Conservation (phyloP, 1,284 basidiomycete genomes). For the Rhodotorula sp. region DNA sequence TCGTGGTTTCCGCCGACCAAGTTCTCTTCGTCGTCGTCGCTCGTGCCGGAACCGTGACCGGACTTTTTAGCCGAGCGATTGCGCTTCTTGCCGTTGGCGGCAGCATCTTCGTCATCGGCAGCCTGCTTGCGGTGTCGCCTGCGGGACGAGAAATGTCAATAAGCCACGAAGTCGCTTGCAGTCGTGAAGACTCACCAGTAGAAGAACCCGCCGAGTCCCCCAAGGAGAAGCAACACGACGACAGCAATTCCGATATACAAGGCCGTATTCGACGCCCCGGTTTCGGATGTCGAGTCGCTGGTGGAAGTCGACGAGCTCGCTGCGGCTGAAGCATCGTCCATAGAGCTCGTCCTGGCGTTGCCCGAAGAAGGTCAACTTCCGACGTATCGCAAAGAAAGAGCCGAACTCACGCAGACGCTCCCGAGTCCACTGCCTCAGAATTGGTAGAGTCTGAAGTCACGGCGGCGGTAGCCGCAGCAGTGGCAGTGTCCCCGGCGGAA, state of each 20-base stretch:
- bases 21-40: slow-evolving; percentile 10
- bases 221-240: slow-evolving; percentile 9
- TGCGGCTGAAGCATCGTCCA: neutral
- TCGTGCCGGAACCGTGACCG: neutral
- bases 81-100: neutral
- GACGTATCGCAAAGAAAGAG: too few relatives aligned
- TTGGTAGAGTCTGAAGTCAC: neutral
- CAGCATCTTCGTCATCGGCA: neutral
- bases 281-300: neutral
- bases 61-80: neutral
- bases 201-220: neutral
- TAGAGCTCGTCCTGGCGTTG: neutral
- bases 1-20: slow-evolving; percentile 6
- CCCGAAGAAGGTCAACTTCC: too few relatives aligned
- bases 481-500: neutral
- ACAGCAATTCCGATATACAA: neutral
- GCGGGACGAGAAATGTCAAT: neutral
- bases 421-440: neutral
- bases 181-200: slow-evolving; percentile 5
- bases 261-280: neutral
- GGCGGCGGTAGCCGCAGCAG: neutral
- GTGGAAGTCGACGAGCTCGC: neutral
- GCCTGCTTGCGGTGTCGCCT: slow-evolving; percentile 3
- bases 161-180: too few relatives aligned
- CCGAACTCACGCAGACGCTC: too few relatives aligned